phyloP scores from a whole-genome alignment of 805 yeast genomes.

The Yarrowia sp. region DNA sequence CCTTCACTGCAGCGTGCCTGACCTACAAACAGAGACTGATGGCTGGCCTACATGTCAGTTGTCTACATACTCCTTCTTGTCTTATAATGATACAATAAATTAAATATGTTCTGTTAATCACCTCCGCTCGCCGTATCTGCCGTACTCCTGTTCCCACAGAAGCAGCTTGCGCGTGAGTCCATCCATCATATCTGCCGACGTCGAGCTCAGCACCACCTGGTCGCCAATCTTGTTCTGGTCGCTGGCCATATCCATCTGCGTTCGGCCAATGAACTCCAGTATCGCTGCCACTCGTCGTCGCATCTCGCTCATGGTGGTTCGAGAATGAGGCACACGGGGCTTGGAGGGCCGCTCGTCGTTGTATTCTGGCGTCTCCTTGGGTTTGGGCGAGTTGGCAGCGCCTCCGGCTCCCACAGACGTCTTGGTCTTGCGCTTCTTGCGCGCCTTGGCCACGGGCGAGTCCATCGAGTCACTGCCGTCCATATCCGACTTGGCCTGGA shows the following conservation, averaged over 20 bases:
- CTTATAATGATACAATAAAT: constrained; percentile 29
- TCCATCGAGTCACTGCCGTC: constrained; percentile 29
- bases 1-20: no score
- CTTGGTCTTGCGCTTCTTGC: constrained; percentile 35
- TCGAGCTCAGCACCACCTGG: constrained; percentile 40
- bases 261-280: constrained; percentile 85
- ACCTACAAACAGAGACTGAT: no score
- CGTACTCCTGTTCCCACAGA: constrained; percentile 80
- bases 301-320: constrained; percentile 81
- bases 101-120: constrained; percentile 27
- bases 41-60: no score
- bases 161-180: constrained; percentile 71
- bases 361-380: constrained; percentile 39
- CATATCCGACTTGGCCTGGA: constrained; percentile 29
- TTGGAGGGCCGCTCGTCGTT: constrained; percentile 68
- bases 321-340: constrained; percentile 82
- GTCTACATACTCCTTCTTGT: no score
- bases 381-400: constrained; percentile 25
- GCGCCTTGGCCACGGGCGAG: constrained; percentile 34
- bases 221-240: constrained; percentile 43
- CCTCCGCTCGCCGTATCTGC: constrained; percentile 52
- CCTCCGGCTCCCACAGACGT: constrained; percentile 14
- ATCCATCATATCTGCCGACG: constrained; percentile 60
- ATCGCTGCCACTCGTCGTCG: constrained; percentile 87
- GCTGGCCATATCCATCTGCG: constrained; percentile 77